phyloP scores from a whole-genome alignment of 176 grass and related monocot genomes.

The Dactylis glomerata region DNA sequence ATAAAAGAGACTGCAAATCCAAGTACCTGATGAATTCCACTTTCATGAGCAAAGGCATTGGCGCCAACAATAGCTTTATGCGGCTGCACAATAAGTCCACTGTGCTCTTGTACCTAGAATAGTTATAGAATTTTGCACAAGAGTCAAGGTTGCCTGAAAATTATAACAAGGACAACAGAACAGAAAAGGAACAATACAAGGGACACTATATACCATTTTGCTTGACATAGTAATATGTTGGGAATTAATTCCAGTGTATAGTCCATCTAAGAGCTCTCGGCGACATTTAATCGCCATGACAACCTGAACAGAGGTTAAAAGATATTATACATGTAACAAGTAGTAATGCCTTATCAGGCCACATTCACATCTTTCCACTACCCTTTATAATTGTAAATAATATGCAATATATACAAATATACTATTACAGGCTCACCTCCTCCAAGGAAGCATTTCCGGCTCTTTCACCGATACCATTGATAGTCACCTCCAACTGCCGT shows the following conservation, averaged over 20 bases:
- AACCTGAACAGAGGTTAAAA: conserved; percentile 45
- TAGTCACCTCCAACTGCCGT: conserved; percentile 90
- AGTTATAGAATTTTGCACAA: conserved; percentile 12
- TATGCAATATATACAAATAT: background rate
- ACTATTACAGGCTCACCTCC: conserved; percentile 53
- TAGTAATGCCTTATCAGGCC: background rate
- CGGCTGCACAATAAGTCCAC: conserved; percentile 83
- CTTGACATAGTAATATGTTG: conserved; percentile 84
- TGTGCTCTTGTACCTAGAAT: conserved; percentile 93
- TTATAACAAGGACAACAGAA: background rate
- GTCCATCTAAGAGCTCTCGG: conserved; percentile 66
- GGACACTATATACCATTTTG: conserved; percentile 68
- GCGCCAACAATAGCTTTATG: conserved; percentile 99
- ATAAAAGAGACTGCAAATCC: background rate
- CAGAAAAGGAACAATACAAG: background rate
- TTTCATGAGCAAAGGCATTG: conserved; percentile 99
- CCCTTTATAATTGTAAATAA: background rate
- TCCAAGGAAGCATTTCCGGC: conserved; percentile 98
- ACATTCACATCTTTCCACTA: background rate
- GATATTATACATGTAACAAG: background rate
- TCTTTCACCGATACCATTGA: conserved; percentile 98
- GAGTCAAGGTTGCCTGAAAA: conserved; percentile 14
- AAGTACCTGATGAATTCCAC: conserved; percentile 96
- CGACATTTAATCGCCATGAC: conserved; percentile 91
- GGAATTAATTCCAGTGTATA: conserved; percentile 87